Evolutionary conservation across 768 basidiomycete genomes (phyloP).

Genomic region (Filobasidium floriforme): DNA sequence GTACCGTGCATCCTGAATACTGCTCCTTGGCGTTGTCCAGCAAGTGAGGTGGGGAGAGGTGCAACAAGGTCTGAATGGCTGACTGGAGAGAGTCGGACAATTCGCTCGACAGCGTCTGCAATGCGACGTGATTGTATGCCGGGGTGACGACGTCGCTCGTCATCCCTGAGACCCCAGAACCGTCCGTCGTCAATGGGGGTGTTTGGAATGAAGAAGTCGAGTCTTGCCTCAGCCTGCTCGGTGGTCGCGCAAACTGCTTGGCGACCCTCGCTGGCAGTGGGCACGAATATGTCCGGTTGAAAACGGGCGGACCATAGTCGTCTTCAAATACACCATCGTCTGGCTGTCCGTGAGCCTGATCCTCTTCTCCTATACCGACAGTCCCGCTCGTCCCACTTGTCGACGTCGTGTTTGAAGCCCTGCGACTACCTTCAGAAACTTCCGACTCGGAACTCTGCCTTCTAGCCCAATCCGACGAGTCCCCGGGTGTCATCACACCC

Average conservation of each 20-base stretch:
- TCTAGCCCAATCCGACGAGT: neutral
- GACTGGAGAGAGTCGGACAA: conserved; percentile 84
- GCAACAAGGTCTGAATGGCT: conserved; percentile 82
- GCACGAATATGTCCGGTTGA: conserved; percentile 69
- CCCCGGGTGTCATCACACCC: neutral
- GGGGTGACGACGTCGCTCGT: conserved; percentile 13
- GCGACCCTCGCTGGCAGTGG: conserved; percentile 71
- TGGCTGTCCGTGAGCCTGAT: neutral
- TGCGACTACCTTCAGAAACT: neutral
- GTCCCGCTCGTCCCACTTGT: no score
- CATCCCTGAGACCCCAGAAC: conserved; percentile 15
- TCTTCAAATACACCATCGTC: conserved; percentile 15
- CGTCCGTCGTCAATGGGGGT: conserved; percentile 9
- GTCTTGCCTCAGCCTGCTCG: conserved; percentile 1
- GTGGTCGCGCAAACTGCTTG: conserved; percentile 13
- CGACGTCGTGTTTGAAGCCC: neutral
- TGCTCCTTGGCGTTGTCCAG: conserved; percentile 90
- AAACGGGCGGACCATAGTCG: conserved; percentile 48
- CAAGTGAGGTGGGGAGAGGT: conserved; percentile 79
- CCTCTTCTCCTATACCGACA: neutral
- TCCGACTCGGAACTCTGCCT: neutral
- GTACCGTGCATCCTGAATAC: conserved; percentile 77
- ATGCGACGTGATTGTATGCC: conserved; percentile 17
- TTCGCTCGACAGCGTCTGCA: conserved; percentile 61
- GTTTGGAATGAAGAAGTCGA: neutral